Percentiles rank a stretch among this genome's conserved stretches.
phyloP scores from a whole-genome alignment of 768 basidiomycete species.

The Mycena floridula region DNA sequence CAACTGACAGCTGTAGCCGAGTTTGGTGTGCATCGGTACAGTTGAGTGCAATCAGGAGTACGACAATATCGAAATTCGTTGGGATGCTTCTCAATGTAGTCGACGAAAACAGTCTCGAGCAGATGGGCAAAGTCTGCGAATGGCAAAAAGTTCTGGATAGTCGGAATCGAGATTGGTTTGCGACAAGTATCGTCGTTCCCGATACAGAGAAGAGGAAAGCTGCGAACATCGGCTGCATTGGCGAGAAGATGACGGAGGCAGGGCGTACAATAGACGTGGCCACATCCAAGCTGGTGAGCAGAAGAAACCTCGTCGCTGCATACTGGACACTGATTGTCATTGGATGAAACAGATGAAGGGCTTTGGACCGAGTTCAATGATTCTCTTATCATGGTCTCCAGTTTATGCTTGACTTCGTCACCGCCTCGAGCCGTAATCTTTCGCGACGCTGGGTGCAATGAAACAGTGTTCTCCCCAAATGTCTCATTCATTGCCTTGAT shows the following conservation, averaged over 20 bases:
- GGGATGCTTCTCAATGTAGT: conserved; percentile 48
- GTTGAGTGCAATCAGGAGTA: conserved; percentile 65
- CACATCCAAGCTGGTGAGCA: conserved; percentile 38
- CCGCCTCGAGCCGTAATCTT: conserved; percentile 49
- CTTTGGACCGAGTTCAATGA: conserved; percentile 20
- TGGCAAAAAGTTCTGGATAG: conserved; percentile 46
- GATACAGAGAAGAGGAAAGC: conserved; percentile 61
- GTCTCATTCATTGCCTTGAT: conserved; percentile 43
- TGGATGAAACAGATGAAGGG: neutral
- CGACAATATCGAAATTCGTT: conserved; percentile 61
- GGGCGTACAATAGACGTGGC: conserved; percentile 42
- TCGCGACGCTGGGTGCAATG: conserved; percentile 30
- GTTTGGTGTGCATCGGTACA: conserved; percentile 37
- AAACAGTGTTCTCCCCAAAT: conserved; percentile 49
- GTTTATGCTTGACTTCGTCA: conserved; percentile 44
- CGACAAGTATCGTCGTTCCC: conserved; percentile 53
- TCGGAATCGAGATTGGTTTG: conserved; percentile 43
- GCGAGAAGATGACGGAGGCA: conserved; percentile 44
- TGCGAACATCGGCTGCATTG: conserved; percentile 27
- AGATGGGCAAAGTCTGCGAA: conserved; percentile 44
- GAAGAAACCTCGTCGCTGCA: conserved; percentile 40
- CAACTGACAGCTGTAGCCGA: conserved; percentile 30
- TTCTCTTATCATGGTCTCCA: conserved; percentile 38
- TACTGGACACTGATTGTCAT: conserved; percentile 37
- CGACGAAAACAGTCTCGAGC: conserved; percentile 47